A percentile compares a stretch with the other conserved stretches of the same genome.
These are phyloP conservation scores for Cucumis sativus DNA, from an alignment of 306 rosid genomes.

Conservation along the genomic window Cucumber_9930_V3 NC_026659.2:26391001-26391500, in stretches of 20 bases:
- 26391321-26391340: not conserved
- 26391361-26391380: not conserved
- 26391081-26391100: not conserved
- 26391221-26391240: conserved; percentile 66
- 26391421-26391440: not conserved
- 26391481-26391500: no score
- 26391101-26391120: conserved; percentile 57
- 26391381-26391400: not conserved
- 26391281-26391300: not conserved
- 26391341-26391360: not conserved
- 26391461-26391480: not conserved
- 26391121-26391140: conserved; percentile 79
- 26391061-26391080: not conserved
- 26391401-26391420: not conserved
- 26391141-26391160: conserved; percentile 95
- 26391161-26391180: conserved; percentile 80
- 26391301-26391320: not conserved
- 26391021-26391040: not conserved
- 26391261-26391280: not conserved
- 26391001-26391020: not conserved
- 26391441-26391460: not conserved
- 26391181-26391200: conserved; percentile 61
- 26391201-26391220: conserved; percentile 45
- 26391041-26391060: not conserved
- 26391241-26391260: conserved; percentile 37